Conservation (phyloP, 495 filamentous ascomycete genomes). For the Cercophora sp. region DNA sequence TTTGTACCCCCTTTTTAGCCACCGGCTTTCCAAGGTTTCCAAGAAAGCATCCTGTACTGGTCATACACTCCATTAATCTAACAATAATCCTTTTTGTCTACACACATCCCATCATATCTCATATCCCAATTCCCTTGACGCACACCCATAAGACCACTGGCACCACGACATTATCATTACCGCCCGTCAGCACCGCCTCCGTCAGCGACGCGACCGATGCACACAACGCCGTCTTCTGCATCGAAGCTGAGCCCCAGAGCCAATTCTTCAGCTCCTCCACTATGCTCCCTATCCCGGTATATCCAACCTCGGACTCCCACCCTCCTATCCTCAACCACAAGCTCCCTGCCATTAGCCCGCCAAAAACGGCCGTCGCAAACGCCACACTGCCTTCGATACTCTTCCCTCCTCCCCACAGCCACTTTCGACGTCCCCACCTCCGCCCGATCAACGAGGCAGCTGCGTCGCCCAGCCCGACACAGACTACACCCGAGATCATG, state of each 20-base stretch:
- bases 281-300: slow-evolving; percentile 9
- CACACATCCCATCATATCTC: neutral
- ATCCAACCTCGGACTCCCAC: slow-evolving; percentile 45
- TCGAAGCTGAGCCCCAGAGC: slow-evolving; percentile 35
- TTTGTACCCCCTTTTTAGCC: too few relatives aligned
- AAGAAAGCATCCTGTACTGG: too few relatives aligned
- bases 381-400: slow-evolving; percentile 87
- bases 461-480: slow-evolving; percentile 92
- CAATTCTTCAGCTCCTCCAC: slow-evolving; percentile 16
- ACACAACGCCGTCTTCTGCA: slow-evolving; percentile 61
- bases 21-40: too few relatives aligned
- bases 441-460: slow-evolving; percentile 89
- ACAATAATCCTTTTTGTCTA: neutral
- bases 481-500: slow-evolving; percentile 87
- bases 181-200: slow-evolving; percentile 92
- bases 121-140: slow-evolving; percentile 64
- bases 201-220: slow-evolving; percentile 82
- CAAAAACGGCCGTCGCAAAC: slow-evolving; percentile 73
- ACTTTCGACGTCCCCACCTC: slow-evolving; percentile 82
- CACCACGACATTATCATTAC: slow-evolving; percentile 98
- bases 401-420: slow-evolving; percentile 96
- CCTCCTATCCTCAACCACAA: slow-evolving; percentile 71
- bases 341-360: slow-evolving; percentile 67
- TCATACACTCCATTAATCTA: too few relatives aligned
- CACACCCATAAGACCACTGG: slow-evolving; percentile 92